Percentiles rank a stretch among this genome's conserved stretches.
Evolutionary conservation across 1,139 yeast genomes (phyloP).

Genomic region (Lipomyces yarrowii): DNA sequence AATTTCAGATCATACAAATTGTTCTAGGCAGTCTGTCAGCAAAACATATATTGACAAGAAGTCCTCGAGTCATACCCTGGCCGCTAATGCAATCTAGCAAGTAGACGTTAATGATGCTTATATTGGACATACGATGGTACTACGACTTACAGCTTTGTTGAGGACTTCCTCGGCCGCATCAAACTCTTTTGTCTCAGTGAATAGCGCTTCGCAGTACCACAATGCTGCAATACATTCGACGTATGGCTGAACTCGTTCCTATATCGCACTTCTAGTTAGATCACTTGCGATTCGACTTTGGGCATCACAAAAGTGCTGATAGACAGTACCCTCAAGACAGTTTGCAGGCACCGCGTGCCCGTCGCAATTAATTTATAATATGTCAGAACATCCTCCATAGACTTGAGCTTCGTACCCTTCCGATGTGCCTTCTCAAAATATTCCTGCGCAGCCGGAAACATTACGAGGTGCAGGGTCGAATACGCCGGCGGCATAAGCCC

Average conservation of each 20-base stretch:
- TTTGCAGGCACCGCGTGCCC: slow-evolving; percentile 27
- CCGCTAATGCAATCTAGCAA: not conserved
- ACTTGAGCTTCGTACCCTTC: slow-evolving; percentile 11
- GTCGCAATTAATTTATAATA: slow-evolving; percentile 28
- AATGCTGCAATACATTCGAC: slow-evolving; percentile 29
- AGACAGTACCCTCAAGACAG: slow-evolving; percentile 18
- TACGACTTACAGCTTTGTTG: slow-evolving; percentile 23
- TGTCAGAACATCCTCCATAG: slow-evolving; percentile 23
- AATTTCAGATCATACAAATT: slow-evolving; percentile 26
- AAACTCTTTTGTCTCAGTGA: slow-evolving; percentile 13
- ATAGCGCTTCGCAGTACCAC: slow-evolving; percentile 25
- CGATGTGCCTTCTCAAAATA: slow-evolving; percentile 17
- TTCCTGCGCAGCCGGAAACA: slow-evolving; percentile 27
- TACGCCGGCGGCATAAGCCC: slow-evolving; percentile 13
- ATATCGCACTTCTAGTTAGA: not conserved
- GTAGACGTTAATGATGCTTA: not conserved
- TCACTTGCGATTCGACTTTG: not conserved
- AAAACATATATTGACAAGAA: not conserved
- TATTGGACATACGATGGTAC: not conserved
- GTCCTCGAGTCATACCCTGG: not conserved
- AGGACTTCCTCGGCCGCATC: slow-evolving; percentile 27
- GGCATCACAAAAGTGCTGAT: not conserved
- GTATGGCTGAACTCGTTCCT: slow-evolving; percentile 28
- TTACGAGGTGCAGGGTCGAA: slow-evolving; percentile 21
- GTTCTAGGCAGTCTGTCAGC: slow-evolving; percentile 4